Percentiles rank a stretch among this genome's conserved stretches.
phyloP scores from a whole-genome alignment of 345 rosid species.

The Gossypium sturtianum region DNA sequence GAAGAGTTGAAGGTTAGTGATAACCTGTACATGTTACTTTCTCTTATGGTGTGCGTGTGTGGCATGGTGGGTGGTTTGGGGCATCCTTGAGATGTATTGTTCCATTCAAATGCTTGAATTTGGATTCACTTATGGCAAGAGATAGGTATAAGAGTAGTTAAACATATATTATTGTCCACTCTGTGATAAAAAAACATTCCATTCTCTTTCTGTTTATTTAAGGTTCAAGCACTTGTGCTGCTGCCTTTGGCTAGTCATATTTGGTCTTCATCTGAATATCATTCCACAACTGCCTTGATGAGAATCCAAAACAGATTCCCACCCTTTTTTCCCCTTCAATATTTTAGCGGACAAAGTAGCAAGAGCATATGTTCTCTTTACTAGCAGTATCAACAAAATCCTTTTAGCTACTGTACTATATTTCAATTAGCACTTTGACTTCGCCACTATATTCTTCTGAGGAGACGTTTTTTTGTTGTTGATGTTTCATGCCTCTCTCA shows the following conservation, averaged over 20 bases:
- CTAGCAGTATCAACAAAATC: not conserved
- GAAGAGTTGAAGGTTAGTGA: constrained; percentile 74
- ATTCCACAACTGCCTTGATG: not conserved
- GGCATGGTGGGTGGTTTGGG: not conserved
- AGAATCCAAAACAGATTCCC: not conserved
- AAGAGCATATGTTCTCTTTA: not conserved
- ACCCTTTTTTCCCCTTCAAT: not conserved
- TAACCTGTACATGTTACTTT: not conserved
- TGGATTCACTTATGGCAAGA: not conserved
- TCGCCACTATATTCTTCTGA: not conserved
- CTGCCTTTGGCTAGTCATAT: not conserved
- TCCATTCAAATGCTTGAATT: not conserved
- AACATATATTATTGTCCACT: not conserved
- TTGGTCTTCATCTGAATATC: not conserved
- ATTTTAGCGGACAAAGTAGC: not conserved
- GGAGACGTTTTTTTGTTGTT: too few species aligned
- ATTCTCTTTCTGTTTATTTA: not conserved
- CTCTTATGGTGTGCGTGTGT: not conserved
- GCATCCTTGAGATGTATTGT: not conserved
- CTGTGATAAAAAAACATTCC: not conserved
- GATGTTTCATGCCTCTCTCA: not conserved
- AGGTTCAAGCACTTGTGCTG: not conserved
- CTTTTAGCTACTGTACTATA: not conserved
- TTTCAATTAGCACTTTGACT: not conserved
- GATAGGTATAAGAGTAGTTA: not conserved